Conservation (phyloP, 331 rosid species). For the Rosa hybrid region DNA sequence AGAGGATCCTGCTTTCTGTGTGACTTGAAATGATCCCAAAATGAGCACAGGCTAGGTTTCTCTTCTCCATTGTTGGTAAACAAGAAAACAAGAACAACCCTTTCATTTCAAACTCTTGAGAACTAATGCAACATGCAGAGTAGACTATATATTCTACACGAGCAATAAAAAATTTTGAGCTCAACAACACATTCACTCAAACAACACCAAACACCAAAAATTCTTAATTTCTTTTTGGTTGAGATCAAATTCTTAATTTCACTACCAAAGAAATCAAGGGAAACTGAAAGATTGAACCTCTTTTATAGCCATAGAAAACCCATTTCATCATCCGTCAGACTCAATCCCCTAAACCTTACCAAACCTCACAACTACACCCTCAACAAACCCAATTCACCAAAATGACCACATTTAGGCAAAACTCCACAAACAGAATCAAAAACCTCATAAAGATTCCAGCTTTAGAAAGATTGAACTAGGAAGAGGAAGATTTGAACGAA, state of each 20-base stretch:
- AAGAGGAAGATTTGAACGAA: slow-evolving; percentile 14
- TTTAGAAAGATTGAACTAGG: slow-evolving; percentile 1
- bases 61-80: background rate
- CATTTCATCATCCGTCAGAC: slow-evolving; percentile 8
- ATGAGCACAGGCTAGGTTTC: background rate
- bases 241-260: background rate
- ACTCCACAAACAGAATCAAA: slow-evolving; percentile 5
- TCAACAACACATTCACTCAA: background rate
- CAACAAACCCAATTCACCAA: slow-evolving; percentile 15
- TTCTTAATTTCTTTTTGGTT: background rate
- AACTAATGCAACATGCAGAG: background rate
- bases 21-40: background rate
- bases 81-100: background rate
- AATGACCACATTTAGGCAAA: background rate
- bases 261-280: background rate
- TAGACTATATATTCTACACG: background rate
- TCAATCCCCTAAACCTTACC: slow-evolving; percentile 15
- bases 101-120: background rate
- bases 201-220: background rate
- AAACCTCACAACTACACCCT: slow-evolving; percentile 19
- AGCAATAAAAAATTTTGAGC: background rate
- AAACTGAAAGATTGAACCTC: background rate
- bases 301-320: background rate
- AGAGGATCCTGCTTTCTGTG: background rate
- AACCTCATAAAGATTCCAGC: background rate